Conservation (phyloP, 1,139 yeast species). For the Pichia sp. region DNA sequence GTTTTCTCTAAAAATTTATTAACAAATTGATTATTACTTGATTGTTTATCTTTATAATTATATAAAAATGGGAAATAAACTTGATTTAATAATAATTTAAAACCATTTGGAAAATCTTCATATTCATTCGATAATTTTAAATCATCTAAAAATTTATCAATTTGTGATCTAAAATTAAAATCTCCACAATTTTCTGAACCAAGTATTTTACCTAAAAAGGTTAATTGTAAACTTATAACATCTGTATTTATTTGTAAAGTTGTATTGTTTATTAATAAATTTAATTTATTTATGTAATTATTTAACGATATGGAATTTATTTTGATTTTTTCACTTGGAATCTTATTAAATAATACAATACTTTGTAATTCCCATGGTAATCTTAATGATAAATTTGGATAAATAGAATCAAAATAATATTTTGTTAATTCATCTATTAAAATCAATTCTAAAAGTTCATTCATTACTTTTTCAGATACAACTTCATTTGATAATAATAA, state of each 20-base stretch:
- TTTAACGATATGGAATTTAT: background rate
- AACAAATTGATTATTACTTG: background rate
- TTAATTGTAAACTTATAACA: conserved; percentile 12
- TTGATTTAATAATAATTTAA: conserved; percentile 6
- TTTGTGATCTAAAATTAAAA: background rate
- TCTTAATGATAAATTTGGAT: conserved; percentile 7
- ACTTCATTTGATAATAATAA: conserved; percentile 14
- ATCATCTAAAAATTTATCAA: background rate
- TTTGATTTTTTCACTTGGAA: conserved; percentile 1
- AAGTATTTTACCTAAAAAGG: conserved; percentile 6
- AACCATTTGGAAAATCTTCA: conserved; percentile 2
- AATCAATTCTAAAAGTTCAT: background rate
- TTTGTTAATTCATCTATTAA: conserved; percentile 1
- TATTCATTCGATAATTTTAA: conserved; percentile 5
- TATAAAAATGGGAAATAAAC: conserved; percentile 7
- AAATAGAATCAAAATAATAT: conserved; percentile 10
- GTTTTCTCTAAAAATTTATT: background rate
- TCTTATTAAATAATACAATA: conserved; percentile 13
- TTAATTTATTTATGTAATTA: conserved; percentile 2
- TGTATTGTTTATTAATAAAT: conserved; percentile 1
- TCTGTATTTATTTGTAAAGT: conserved; percentile 12
- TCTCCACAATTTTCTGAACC: background rate
- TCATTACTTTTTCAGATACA: conserved; percentile 1
- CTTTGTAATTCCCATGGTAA: conserved; percentile 18
- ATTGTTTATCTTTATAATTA: background rate